phyloP scores from a whole-genome alignment of 2,329 filamentous ascomycete genomes.

The Clonostachys rhizophaga region DNA sequence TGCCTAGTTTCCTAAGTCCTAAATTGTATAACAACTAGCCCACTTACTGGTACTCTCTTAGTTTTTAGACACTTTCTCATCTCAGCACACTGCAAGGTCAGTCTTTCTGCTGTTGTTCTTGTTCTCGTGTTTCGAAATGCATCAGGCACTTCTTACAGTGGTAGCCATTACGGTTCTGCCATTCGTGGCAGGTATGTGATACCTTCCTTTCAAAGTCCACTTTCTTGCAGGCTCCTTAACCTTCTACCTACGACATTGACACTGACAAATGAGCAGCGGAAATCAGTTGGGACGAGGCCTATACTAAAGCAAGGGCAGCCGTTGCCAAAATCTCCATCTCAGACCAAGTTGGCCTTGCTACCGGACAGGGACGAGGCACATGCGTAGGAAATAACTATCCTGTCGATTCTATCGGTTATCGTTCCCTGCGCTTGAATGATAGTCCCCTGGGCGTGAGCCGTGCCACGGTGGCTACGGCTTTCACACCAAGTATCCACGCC shows the following conservation, averaged over 20 bases:
- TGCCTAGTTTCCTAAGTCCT: too few relatives aligned
- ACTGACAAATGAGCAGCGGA: not conserved
- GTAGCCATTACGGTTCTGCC: slow-evolving; percentile 1
- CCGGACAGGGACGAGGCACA: slow-evolving; percentile 61
- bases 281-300: slow-evolving; percentile 59
- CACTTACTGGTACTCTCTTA: too few relatives aligned
- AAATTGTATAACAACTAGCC: too few relatives aligned
- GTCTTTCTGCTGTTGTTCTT: too few relatives aligned
- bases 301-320: slow-evolving; percentile 62
- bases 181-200: not conserved
- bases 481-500: slow-evolving; percentile 74
- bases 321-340: slow-evolving; percentile 65
- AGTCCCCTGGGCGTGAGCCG: slow-evolving; percentile 76
- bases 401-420: slow-evolving; percentile 56
- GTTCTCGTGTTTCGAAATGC: not conserved
- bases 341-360: slow-evolving; percentile 77
- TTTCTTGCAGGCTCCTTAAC: too few relatives aligned
- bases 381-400: slow-evolving; percentile 61
- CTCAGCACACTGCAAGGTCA: too few relatives aligned
- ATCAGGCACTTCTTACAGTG: not conserved
- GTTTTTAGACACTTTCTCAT: too few relatives aligned
- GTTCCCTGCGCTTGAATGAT: slow-evolving; percentile 73
- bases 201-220: not conserved
- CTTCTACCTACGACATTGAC: not conserved
- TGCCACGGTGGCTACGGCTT: slow-evolving; percentile 63